Conservation (phyloP, 306 rosid species). For the Alnus glutinosa region DNA sequence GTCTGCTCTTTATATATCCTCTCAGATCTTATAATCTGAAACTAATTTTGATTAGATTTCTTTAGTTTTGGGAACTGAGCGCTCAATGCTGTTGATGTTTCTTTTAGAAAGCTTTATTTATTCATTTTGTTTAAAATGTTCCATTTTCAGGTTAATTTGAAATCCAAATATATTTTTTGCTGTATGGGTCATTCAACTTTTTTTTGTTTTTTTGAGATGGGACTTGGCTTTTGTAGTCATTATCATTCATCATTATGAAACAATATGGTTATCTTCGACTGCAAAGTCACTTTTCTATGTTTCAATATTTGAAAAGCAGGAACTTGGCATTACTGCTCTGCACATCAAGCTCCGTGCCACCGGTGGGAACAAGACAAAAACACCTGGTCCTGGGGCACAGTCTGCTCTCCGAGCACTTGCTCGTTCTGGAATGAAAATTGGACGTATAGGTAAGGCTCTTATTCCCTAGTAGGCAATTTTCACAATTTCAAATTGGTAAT, state of each 20-base stretch:
- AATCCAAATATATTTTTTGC: not conserved
- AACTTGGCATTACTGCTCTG: constrained; percentile 80
- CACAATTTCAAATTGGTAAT: not conserved
- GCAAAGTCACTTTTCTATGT: not conserved
- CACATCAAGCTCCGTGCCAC: constrained; percentile 87
- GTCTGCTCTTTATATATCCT: not conserved
- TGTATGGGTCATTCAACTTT: not conserved
- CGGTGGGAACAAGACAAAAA: constrained; percentile 87
- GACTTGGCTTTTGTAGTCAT: not conserved
- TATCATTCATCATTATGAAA: not conserved
- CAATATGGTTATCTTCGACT: not conserved
- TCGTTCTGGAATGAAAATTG: constrained; percentile 92
- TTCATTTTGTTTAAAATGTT: not conserved
- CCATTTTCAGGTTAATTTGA: not conserved
- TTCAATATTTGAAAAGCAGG: constrained; percentile 40
- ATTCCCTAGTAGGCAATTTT: not conserved
- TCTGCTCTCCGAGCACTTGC: constrained; percentile 92
- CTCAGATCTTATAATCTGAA: not conserved
- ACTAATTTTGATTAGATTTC: not conserved
- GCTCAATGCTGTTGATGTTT: not conserved
- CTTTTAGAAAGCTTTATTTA: not conserved
- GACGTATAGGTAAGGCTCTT: constrained; percentile 67
- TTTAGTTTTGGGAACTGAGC: not conserved
- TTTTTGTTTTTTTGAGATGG: not conserved
- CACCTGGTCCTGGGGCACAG: constrained; percentile 96